Evolutionary conservation across 1,139 yeast genomes (phyloP).

Genomic region (Pichia kudriavzevii): DNA sequence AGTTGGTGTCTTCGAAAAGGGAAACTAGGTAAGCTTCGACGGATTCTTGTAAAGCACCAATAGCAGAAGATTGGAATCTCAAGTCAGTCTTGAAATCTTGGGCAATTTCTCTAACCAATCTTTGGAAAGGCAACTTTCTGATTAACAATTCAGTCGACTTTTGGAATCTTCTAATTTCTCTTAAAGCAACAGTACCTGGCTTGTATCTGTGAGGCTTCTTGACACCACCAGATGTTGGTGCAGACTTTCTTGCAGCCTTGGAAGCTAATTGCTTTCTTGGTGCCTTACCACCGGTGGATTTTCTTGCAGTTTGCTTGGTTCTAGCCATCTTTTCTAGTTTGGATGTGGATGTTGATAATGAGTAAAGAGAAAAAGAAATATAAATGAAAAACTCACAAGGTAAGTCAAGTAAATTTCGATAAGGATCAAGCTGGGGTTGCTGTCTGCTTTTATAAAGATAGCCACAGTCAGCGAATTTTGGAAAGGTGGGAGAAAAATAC

Average conservation of each 20-base stretch:
- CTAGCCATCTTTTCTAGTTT: constrained; percentile 63
- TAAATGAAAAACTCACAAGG: too few relatives aligned
- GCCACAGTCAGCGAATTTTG: too few relatives aligned
- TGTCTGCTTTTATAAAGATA: too few relatives aligned
- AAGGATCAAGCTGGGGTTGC: not conserved
- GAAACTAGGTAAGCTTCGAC: constrained; percentile 89
- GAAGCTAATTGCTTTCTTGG: constrained; percentile 99
- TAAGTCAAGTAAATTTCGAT: too few relatives aligned
- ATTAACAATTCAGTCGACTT: constrained; percentile 94
- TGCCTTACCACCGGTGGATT: constrained; percentile 98
- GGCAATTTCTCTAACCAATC: constrained; percentile 96
- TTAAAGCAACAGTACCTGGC: constrained; percentile 99
- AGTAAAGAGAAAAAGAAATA: too few relatives aligned
- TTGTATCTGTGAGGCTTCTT: constrained; percentile 99
- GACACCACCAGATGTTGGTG: constrained; percentile 97
- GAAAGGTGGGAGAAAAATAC: too few relatives aligned
- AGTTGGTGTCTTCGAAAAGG: constrained; percentile 74
- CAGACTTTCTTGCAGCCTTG: constrained; percentile 98
- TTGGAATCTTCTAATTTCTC: constrained; percentile 99
- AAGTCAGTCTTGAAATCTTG: constrained; percentile 97
- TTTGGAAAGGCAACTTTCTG: constrained; percentile 98
- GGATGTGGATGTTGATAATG: constrained; percentile 21
- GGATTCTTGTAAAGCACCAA: constrained; percentile 98
- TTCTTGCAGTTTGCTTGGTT: constrained; percentile 98
- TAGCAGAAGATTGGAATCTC: constrained; percentile 98